Evolutionary conservation across 2,329 filamentous ascomycete species (phyloP).

Genomic region (Dissoconium aciculare): DNA sequence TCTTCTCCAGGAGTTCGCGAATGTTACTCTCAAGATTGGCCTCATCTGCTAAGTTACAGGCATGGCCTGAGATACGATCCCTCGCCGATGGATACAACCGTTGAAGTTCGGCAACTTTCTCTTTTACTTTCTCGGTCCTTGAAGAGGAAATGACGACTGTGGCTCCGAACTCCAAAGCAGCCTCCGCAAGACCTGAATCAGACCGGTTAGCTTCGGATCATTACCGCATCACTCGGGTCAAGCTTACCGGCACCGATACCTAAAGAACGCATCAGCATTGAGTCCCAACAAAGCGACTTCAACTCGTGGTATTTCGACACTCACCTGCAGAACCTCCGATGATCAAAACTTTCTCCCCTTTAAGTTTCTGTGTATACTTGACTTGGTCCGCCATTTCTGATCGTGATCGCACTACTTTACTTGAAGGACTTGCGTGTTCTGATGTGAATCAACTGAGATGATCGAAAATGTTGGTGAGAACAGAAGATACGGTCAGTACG

Average conservation of each 20-base stretch:
- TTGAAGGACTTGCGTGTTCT: slow-evolving; percentile 1
- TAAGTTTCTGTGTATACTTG: slow-evolving; percentile 36
- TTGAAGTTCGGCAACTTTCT: slow-evolving; percentile 33
- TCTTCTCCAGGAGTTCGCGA: slow-evolving; percentile 29
- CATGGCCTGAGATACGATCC: slow-evolving; percentile 29
- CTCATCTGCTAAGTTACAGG: slow-evolving; percentile 34
- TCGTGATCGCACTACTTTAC: background rate
- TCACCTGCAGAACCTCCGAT: slow-evolving; percentile 41
- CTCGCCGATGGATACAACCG: slow-evolving; percentile 30
- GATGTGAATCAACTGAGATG: too few relatives aligned
- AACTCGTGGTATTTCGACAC: background rate
- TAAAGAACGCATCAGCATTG: slow-evolving; percentile 17
- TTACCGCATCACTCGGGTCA: too few relatives aligned
- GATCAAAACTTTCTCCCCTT: slow-evolving; percentile 38
- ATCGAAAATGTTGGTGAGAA: too few relatives aligned
- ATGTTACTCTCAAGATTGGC: slow-evolving; percentile 36
- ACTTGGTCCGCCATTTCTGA: slow-evolving; percentile 27
- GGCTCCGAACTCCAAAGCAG: slow-evolving; percentile 39
- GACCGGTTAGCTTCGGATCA: too few relatives aligned
- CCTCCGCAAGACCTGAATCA: slow-evolving; percentile 37
- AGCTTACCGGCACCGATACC: slow-evolving; percentile 48
- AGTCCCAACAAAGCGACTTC: slow-evolving; percentile 1
- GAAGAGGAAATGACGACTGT: slow-evolving; percentile 48
- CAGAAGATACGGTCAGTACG: too few relatives aligned
- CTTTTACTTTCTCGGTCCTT: slow-evolving; percentile 34